Evolutionary conservation across 2,329 filamentous ascomycete genomes (phyloP), one percentile per base, ranked within the genome.

Genomic region (Ophiocordyceps camponoti-floridani): DNA sequence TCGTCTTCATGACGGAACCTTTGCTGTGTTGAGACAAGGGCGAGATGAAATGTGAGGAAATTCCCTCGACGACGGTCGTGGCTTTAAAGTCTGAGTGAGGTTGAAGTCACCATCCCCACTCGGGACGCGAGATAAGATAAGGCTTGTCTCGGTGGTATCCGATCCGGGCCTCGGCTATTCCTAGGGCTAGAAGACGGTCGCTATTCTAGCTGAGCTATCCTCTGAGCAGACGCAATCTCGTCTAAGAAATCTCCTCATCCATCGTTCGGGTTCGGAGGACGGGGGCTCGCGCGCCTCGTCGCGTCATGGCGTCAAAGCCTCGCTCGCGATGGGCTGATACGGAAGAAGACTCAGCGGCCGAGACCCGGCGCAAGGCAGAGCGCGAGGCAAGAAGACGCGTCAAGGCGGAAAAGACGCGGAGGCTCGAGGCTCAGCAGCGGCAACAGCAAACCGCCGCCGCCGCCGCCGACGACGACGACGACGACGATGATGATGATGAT

Each of bases 321-420:
- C 78, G 76, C 58, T 95, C 89, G 43, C 79, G 89, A 62, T 98
- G 91, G 91, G 85, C 84, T 51, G 76, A 87, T 56, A 78, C 82
- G 41, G 84, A 84, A 53, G 84, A 87, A 52, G 87, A 95, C 58
- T 77, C 77, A 19, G 83, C 77, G 40, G 70, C 81, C 40, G 79
- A 84, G 47, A 78, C 79, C 18, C 77, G 79, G 56, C 71, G 78
- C 45, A 89, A 70, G n/a, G 14, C 35, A 49, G 84, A 91, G 58
- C 95, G 89, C 64, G 86, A 94, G 62, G 82, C 87, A 55, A 94
- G 91, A 70, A 86, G 83, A 63, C 79, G 83, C 43, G 66, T 77
- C 43, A 95, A 91, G 62, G 81, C 79, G 27, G 82, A 88, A 57
- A 93, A 87, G 62, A 82, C 84, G 52, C 79, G 77, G 47, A 75